Base-by-base conservation (phyloP, 495 filamentous ascomycete species). In the Entonaema liquescens region DNA sequence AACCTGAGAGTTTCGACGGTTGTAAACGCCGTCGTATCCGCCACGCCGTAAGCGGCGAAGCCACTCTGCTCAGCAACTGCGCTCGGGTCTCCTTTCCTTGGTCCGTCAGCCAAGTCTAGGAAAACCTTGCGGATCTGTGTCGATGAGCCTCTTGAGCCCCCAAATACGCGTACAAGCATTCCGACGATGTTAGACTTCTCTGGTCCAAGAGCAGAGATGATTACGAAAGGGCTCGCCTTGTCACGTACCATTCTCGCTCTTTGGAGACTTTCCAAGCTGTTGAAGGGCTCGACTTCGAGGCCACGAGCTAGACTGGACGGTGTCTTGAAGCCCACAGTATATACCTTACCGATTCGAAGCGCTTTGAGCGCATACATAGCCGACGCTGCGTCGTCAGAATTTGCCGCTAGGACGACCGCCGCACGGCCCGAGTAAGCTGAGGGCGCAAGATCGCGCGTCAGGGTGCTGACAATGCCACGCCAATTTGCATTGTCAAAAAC, bases 131-230 rank as follows among this genome's bases (percentile, higher is more conserved):
- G 89, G 5, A 85, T 81, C 5, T 87, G n/a, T 75, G 83, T 61
- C 65, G 81, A 71, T 71, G 84, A 75, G 72, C 86, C 68, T 71
- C 79, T 63, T 58, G 85, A 73, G 73, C 57, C 70, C 15, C 80
- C 82, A 62, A 88, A 94, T 60, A 93, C 87, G 7, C 91, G 87
- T 28, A 94, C 83, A 58, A 95, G 79, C 63, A 93, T 92, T 59
- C 90, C 89, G n/a, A 94, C 92, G 13, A 94, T 85, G 60, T 90
- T 83, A 12, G 89, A 91, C 79, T 93, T 93, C 73, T 93, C 91
- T 1, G 89, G 88, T 0, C 91, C 89, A 13, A 95, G 78, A 5
- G 91, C 92, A 11, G 90, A 93, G 28, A 94, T 87, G 59, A 95
- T 90, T 5, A 92, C 89, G 71, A 95, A 94, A 0, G 92, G 92